These are phyloP conservation scores for Huntiella omanensis DNA, from an alignment of 2,329 filamentous ascomycete species.

Conservation along the genomic window DNA sequence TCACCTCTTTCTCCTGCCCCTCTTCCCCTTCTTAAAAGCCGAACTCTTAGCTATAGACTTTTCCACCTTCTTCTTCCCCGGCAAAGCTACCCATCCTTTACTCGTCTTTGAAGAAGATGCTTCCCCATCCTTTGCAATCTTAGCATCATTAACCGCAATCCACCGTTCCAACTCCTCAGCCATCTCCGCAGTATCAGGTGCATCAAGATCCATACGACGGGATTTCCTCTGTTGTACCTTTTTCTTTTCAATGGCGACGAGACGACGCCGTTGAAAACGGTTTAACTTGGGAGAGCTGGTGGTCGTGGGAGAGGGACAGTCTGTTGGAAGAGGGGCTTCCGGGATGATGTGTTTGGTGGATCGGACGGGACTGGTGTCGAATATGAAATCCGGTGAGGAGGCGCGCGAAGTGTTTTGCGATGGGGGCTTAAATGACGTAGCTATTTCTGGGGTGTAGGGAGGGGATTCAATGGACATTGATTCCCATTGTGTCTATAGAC, in stretches of 20 bases:
- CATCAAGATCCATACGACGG: not conserved
- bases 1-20: not conserved
- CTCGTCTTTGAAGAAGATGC: too few species aligned
- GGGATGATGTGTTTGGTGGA: constrained; percentile 1
- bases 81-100: not conserved
- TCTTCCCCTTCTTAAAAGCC: not conserved
- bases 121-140: not conserved
- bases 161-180: constrained; percentile 4
- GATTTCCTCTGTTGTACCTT: not conserved
- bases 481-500: not conserved
- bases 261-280: constrained; percentile 2
- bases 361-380: not conserved
- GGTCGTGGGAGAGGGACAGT: not conserved
- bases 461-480: not conserved
- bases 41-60: not conserved
- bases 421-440: not conserved
- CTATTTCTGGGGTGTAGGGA: not conserved
- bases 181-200: constrained; percentile 1
- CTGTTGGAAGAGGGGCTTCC: not conserved
- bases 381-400: constrained; percentile 1
- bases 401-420: not conserved
- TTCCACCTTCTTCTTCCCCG: not conserved
- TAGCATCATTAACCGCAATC: constrained; percentile 3
- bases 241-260: constrained; percentile 8
- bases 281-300: not conserved